Percentiles rank a stretch among this genome's conserved stretches.
Evolutionary conservation across 2,329 filamentous ascomycete species (phyloP).

Genomic region (Aspergillus felis): DNA sequence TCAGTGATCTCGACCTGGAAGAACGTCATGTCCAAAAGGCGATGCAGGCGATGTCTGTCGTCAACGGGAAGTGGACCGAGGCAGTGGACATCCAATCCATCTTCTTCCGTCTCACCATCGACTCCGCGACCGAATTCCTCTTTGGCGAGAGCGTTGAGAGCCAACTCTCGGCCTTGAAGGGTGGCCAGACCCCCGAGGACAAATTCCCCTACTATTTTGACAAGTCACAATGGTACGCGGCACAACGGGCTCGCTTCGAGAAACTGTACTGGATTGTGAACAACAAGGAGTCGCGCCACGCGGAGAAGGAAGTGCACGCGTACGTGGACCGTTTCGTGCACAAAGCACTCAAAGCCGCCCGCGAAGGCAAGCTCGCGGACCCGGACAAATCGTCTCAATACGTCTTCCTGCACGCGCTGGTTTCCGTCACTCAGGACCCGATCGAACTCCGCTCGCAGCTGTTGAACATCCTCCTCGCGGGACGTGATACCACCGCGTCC

Average conservation of each 20-base stretch:
- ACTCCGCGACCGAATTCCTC: slow-evolving; percentile 82
- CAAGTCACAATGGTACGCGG: slow-evolving; percentile 28
- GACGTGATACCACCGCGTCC: slow-evolving; percentile 52
- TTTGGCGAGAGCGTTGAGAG: slow-evolving; percentile 71
- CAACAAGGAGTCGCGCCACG: slow-evolving; percentile 15
- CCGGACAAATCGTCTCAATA: slow-evolving; percentile 35
- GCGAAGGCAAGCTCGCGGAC: slow-evolving; percentile 25
- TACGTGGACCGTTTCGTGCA: slow-evolving; percentile 21
- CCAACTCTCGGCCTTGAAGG: slow-evolving; percentile 33
- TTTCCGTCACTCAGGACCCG: slow-evolving; percentile 44
- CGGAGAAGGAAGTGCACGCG: slow-evolving; percentile 11
- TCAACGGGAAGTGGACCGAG: slow-evolving; percentile 44
- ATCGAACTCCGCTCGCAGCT: slow-evolving; percentile 47
- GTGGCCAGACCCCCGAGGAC: slow-evolving; percentile 49
- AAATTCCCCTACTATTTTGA: slow-evolving; percentile 37
- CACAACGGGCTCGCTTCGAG: slow-evolving; percentile 21
- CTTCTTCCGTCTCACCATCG: slow-evolving; percentile 81
- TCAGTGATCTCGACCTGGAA: slow-evolving; percentile 76
- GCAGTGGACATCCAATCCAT: slow-evolving; percentile 69
- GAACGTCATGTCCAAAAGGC: slow-evolving; percentile 73
- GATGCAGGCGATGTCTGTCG: slow-evolving; percentile 63
- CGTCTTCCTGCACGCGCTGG: slow-evolving; percentile 49
- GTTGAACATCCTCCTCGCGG: slow-evolving; percentile 51
- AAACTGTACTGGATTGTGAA: slow-evolving; percentile 18
- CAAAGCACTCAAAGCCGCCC: slow-evolving; percentile 13